These are phyloP conservation scores for Ustilago cynodontis DNA, from an alignment of 1,284 basidiomycete species.

Conservation along the genomic window DNA sequence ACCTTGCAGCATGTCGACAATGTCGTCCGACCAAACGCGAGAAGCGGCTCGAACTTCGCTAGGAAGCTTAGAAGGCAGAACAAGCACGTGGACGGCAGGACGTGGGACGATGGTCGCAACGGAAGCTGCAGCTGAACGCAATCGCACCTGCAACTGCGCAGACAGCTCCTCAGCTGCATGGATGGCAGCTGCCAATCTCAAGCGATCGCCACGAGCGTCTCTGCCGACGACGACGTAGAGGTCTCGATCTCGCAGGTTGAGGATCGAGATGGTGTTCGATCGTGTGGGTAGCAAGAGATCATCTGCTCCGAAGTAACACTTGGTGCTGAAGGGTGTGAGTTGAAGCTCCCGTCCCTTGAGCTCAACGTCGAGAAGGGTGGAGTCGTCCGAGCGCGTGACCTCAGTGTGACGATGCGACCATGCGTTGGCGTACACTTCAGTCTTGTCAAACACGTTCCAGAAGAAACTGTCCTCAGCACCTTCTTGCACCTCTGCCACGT, in stretches of 20 bases:
- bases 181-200: constrained; percentile 39
- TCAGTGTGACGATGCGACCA: constrained; percentile 44
- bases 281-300: constrained; percentile 40
- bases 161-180: constrained; percentile 48
- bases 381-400: constrained; percentile 17
- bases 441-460: constrained; percentile 53
- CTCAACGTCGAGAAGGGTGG: constrained; percentile 31
- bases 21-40: constrained; percentile 51
- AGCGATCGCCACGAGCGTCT: constrained; percentile 47
- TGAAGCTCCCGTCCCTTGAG: constrained; percentile 27
- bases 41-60: constrained; percentile 48
- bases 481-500: constrained; percentile 57
- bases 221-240: constrained; percentile 59
- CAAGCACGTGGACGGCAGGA: constrained; percentile 59
- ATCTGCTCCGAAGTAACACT: constrained; percentile 34
- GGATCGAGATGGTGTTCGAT: constrained; percentile 42
- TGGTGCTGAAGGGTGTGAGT: constrained; percentile 17
- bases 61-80: constrained; percentile 55
- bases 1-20: constrained; percentile 31
- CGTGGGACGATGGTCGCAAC: constrained; percentile 27
- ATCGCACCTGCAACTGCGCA: constrained; percentile 13
- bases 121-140: constrained; percentile 7
- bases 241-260: constrained; percentile 52
- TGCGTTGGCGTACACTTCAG: constrained; percentile 47
- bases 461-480: constrained; percentile 59